Conservation (phyloP, 331 rosid genomes). For the Pyrus hybrid region DNA sequence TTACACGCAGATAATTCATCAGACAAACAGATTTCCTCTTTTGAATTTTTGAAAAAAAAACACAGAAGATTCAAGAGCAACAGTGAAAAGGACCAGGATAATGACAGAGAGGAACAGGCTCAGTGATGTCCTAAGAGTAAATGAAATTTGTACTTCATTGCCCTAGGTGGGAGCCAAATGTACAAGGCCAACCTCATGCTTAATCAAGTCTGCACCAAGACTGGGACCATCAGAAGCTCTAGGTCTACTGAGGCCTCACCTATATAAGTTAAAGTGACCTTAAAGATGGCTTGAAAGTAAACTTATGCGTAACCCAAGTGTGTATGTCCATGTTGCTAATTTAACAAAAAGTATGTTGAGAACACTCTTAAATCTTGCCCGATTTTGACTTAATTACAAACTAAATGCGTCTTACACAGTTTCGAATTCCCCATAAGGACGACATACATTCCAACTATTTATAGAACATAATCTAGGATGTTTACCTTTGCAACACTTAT, state of each 20-base stretch:
- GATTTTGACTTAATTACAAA: neutral
- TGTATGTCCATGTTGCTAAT: neutral
- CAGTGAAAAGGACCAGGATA: neutral
- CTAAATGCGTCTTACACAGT: neutral
- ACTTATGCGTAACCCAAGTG: neutral
- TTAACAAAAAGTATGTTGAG: neutral
- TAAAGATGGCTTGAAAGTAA: neutral
- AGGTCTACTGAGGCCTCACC: neutral
- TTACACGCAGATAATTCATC: neutral
- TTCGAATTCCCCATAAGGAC: neutral
- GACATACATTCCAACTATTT: neutral
- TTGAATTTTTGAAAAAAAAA: neutral
- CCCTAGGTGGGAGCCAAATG: neutral
- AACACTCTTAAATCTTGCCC: neutral
- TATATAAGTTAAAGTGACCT: neutral
- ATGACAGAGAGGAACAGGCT: neutral
- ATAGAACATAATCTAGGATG: neutral
- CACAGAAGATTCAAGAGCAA: neutral
- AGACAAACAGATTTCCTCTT: neutral
- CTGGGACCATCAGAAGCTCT: neutral
- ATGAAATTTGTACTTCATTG: neutral
- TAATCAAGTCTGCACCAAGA: neutral
- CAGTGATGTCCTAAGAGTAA: neutral
- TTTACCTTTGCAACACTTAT: constrained; percentile 96
- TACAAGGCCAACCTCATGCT: neutral